Base-by-base conservation (phyloP, 2,329 filamentous ascomycete species). In the Magnaporthales sp. region DNA sequence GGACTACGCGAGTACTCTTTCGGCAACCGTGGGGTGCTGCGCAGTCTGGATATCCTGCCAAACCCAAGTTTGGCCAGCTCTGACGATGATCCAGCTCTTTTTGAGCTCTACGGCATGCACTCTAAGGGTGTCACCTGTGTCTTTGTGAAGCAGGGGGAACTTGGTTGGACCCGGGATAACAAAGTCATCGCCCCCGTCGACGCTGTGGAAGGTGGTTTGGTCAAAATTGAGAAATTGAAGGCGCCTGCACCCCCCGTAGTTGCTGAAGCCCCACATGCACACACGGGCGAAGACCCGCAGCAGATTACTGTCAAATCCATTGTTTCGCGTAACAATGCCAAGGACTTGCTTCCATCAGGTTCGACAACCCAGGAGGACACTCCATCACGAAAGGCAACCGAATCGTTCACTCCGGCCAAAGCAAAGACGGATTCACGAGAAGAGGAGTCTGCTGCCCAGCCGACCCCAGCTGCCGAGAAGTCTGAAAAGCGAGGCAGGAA, bases 21-120 rank as follows among this genome's bases (percentile, higher is more conserved):
- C 71, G 88, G 88, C 66, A 90, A 91, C 73, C 92, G 92, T 75
- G 94, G 95, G 15, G 84, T 92, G 71, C 85, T 99, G 64, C 88
- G 95, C 76, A 98, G 94, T 75, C 80, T 99, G 67, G 93, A 97
- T 73, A 92, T 99, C 73, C 84, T 98, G 29, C 87, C 89, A 73
- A 89, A 84, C 71, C 88, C 90, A 38, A 86, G 89, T 66, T 85
- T 87, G 69, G 79, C 83, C 7, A 83, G 87, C 68, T 85, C 86
- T 54, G 82, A 82, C 27, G 88, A 90, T 26, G 90, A 95, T 70
- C 86, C 87, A 19, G 88, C 89, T 0, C 80, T 97, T 15, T 98
- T 99, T 73, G 95, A 99, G 80, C 84, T 99, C 10, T 99, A 99
- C 75, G 91, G 92, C 32, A 96, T 97, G 90, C 94, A 99, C 77